These are phyloP conservation scores for Nepenthes mirabilis DNA, from an alignment of 148 eudicot species.

Conservation along the genomic window DNA sequence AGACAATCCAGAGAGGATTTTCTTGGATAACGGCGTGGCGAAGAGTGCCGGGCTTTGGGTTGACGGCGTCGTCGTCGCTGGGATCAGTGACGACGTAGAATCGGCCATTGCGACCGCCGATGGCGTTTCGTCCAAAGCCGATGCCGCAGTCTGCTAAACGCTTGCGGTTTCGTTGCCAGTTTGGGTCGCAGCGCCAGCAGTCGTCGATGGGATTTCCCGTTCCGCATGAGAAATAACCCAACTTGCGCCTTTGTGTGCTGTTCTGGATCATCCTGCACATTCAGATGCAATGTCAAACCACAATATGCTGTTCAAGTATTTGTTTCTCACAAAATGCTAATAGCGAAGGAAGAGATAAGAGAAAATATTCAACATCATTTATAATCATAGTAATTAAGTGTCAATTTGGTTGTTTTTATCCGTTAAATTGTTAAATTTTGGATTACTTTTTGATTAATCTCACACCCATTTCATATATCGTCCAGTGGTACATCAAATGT, in stretches of 20 bases:
- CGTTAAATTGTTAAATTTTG: too few species aligned
- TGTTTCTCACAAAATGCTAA: too few species aligned
- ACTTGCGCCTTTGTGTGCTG: background rate
- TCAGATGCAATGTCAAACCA: background rate
- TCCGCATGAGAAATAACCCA: conserved; percentile 1
- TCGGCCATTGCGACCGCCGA: conserved; percentile 5
- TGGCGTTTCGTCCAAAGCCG: conserved; percentile 7
- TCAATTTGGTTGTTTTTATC: too few species aligned
- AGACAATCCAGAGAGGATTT: conserved; percentile 12
- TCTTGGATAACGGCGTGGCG: conserved; percentile 14
- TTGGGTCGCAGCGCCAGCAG: conserved; percentile 1
- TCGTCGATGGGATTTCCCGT: background rate
- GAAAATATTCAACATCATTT: too few species aligned
- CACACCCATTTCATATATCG: too few species aligned
- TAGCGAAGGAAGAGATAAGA: too few species aligned
- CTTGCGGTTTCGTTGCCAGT: conserved; percentile 1
- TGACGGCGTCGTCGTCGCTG: conserved; percentile 2
- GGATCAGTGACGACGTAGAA: conserved; percentile 6
- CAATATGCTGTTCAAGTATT: too few species aligned
- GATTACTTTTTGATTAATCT: too few species aligned
- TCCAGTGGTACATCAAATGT: too few species aligned
- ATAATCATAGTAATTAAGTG: too few species aligned
- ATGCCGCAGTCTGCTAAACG: background rate
- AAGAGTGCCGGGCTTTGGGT: conserved; percentile 13
- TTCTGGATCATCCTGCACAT: background rate